phyloP scores from a whole-genome alignment of 768 basidiomycete genomes.

The Leucosporidium yakuticum region DNA sequence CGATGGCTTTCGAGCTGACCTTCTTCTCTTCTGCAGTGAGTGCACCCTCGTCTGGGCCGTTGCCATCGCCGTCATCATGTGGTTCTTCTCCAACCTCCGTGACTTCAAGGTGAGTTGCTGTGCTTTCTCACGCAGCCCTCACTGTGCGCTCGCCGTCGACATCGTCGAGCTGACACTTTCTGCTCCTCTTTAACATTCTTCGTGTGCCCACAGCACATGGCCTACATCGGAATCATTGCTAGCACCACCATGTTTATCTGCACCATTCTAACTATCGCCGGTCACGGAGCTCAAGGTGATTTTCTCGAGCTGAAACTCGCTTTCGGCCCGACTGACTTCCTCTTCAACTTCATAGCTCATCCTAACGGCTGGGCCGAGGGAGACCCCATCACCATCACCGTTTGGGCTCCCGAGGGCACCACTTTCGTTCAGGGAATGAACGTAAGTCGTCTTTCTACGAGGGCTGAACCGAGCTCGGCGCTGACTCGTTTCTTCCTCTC shows the following conservation, averaged over 20 bases:
- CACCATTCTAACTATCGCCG: slow-evolving; percentile 48
- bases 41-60: slow-evolving; percentile 49
- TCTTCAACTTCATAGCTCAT: slow-evolving; percentile 45
- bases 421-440: slow-evolving; percentile 37
- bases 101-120: too few relatives aligned
- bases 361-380: slow-evolving; percentile 45
- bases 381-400: slow-evolving; percentile 12
- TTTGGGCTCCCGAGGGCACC: slow-evolving; percentile 37
- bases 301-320: neutral
- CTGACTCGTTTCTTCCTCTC: too few relatives aligned
- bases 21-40: neutral
- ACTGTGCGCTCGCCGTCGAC: too few relatives aligned
- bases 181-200: too few relatives aligned
- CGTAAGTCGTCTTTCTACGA: neutral
- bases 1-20: too few relatives aligned
- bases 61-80: slow-evolving; percentile 34
- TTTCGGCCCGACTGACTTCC: slow-evolving; percentile 15
- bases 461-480: too few relatives aligned
- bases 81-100: slow-evolving; percentile 28
- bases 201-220: slow-evolving; percentile 42
- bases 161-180: too few relatives aligned
- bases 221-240: slow-evolving; percentile 41
- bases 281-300: slow-evolving; percentile 16
- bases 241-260: slow-evolving; percentile 52
- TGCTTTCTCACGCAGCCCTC: too few relatives aligned